These are phyloP conservation scores for Ensete ventricosum DNA, from an alignment of 176 grass and related monocot genomes.

Conservation along the genomic window DNA sequence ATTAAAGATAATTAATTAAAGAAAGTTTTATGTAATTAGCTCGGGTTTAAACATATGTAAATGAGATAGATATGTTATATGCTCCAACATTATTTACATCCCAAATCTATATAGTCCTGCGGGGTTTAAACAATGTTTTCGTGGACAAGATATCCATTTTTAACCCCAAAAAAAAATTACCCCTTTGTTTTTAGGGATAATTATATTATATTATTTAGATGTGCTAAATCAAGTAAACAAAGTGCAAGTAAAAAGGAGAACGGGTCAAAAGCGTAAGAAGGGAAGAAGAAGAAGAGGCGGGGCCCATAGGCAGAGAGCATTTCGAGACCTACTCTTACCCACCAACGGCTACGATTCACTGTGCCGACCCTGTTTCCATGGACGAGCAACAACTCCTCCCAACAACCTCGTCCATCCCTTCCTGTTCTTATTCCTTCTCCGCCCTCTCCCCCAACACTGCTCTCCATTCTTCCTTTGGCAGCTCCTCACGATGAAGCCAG, in stretches of 20 bases:
- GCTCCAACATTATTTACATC: too few species aligned
- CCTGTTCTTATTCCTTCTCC: neutral
- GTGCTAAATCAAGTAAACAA: too few species aligned
- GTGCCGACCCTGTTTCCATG: neutral
- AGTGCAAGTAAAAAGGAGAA: neutral
- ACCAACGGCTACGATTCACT: neutral
- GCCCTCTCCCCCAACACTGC: neutral
- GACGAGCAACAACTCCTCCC: neutral
- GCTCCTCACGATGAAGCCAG: conserved; percentile 16
- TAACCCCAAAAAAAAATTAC: too few species aligned
- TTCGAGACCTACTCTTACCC: neutral
- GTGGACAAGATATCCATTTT: too few species aligned
- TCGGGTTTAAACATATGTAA: too few species aligned
- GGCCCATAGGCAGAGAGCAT: neutral
- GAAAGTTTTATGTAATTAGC: too few species aligned
- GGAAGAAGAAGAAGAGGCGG: neutral
- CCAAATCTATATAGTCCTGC: too few species aligned
- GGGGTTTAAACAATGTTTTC: too few species aligned
- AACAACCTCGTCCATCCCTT: conserved; percentile 11
- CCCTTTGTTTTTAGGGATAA: too few species aligned
- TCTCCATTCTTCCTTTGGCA: neutral
- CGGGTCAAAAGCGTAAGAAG: neutral
- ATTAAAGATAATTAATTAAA: too few species aligned
- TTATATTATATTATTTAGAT: too few species aligned
- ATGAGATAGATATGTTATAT: too few species aligned